Conservation (phyloP, 2,329 filamentous ascomycete species). For the Cercospora sp. region DNA sequence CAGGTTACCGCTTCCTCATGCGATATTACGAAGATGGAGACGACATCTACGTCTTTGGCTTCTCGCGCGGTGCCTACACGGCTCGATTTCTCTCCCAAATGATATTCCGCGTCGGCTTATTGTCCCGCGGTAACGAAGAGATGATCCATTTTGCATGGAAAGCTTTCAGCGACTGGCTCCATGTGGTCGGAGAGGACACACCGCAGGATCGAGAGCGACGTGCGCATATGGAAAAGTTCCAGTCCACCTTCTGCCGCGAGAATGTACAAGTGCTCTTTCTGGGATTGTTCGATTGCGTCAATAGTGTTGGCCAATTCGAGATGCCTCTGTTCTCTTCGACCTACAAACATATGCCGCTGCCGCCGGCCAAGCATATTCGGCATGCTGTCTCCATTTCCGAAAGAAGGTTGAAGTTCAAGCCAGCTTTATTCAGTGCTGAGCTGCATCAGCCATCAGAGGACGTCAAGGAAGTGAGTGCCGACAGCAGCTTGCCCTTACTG, state of each 20-base stretch:
- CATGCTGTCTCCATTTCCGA: slow-evolving; percentile 41
- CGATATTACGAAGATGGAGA: slow-evolving; percentile 32
- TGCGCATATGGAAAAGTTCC: slow-evolving; percentile 69
- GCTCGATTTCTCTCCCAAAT: slow-evolving; percentile 60
- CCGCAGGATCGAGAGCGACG: neutral
- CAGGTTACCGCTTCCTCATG: slow-evolving; percentile 58
- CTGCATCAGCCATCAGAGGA: slow-evolving; percentile 57
- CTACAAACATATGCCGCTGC: neutral
- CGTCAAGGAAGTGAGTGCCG: neutral
- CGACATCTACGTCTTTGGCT: slow-evolving; percentile 25
- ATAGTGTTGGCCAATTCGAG: slow-evolving; percentile 64
- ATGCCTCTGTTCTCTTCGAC: slow-evolving; percentile 38
- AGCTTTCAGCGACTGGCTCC: neutral
- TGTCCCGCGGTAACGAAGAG: slow-evolving; percentile 81
- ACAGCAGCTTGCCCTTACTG: neutral
- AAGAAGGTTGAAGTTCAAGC: neutral
- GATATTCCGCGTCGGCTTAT: slow-evolving; percentile 70
- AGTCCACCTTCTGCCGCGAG: slow-evolving; percentile 76
- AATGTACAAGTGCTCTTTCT: slow-evolving; percentile 73
- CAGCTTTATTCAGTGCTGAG: neutral
- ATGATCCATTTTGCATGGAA: slow-evolving; percentile 66
- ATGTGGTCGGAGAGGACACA: neutral
- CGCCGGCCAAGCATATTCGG: slow-evolving; percentile 53
- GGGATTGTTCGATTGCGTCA: slow-evolving; percentile 60
- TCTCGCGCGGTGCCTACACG: slow-evolving; percentile 34